Evolutionary conservation across 1,284 basidiomycete genomes (phyloP).

Genomic region (Cryptococcus jaspeensis): DNA sequence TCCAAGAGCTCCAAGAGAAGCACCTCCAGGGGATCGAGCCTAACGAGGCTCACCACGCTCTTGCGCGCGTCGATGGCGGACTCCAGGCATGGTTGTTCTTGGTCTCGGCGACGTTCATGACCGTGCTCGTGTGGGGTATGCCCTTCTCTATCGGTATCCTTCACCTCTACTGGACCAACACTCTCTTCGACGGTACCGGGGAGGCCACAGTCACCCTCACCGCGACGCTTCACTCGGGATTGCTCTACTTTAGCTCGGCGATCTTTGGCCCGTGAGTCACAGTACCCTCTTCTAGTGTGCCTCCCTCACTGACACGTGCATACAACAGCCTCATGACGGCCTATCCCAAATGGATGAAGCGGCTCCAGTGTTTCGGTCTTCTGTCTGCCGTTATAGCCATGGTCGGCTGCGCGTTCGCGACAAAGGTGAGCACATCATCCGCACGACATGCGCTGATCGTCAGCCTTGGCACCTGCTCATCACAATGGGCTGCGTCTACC

Average conservation of each 20-base stretch:
- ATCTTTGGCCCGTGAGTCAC: slow-evolving; percentile 42
- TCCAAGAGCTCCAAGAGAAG: too few species aligned
- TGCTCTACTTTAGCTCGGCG: slow-evolving; percentile 44
- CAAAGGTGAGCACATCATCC: slow-evolving; percentile 14
- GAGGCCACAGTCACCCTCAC: slow-evolving; percentile 42
- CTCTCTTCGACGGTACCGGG: slow-evolving; percentile 38
- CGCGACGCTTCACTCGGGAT: slow-evolving; percentile 45
- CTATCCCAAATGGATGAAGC: slow-evolving; percentile 29
- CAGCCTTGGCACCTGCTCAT: slow-evolving; percentile 48
- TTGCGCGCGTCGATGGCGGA: slow-evolving; percentile 47
- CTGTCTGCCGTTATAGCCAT: slow-evolving; percentile 26
- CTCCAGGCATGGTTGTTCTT: slow-evolving; percentile 46
- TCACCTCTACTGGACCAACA: slow-evolving; percentile 45
- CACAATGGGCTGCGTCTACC: slow-evolving; percentile 45
- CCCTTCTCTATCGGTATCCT: slow-evolving; percentile 47
- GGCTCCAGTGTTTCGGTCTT: slow-evolving; percentile 33
- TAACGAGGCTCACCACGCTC: too few species aligned
- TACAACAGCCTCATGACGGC: slow-evolving; percentile 29
- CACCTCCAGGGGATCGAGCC: too few species aligned
- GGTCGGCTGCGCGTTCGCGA: slow-evolving; percentile 42
- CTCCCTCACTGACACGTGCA: background rate
- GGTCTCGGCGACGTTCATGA: slow-evolving; percentile 39
- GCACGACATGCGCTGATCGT: background rate
- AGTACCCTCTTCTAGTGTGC: background rate
- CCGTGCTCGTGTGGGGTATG: slow-evolving; percentile 47